These are phyloP conservation scores for Alternaria sp. DNA, from an alignment of 2,329 filamentous ascomycete genomes.

Conservation along the genomic window DNA sequence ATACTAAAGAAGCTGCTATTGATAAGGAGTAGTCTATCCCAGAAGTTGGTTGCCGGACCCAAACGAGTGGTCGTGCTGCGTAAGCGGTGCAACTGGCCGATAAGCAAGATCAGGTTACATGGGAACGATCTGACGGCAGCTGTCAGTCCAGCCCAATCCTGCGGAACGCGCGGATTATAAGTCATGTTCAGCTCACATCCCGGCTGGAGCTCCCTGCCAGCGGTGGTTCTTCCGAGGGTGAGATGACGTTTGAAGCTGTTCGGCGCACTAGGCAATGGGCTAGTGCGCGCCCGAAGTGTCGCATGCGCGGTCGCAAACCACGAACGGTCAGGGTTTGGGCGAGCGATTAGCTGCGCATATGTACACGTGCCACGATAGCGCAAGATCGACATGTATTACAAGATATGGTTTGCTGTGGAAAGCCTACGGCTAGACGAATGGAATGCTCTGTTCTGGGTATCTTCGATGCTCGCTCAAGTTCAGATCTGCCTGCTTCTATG, in stretches of 20 bases:
- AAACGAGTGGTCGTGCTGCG: neutral
- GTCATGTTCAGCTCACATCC: neutral
- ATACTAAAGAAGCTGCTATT: neutral
- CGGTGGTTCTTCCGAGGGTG: conserved; percentile 1
- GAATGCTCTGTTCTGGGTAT: conserved; percentile 32
- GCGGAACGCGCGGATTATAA: conserved; percentile 12
- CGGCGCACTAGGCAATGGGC: neutral
- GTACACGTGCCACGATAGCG: conserved; percentile 12
- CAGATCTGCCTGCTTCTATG: conserved; percentile 9
- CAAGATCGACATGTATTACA: conserved; percentile 14
- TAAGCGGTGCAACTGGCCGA: neutral
- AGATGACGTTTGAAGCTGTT: conserved; percentile 11
- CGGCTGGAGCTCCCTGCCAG: neutral
- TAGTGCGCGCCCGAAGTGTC: conserved; percentile 1
- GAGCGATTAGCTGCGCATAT: conserved; percentile 17
- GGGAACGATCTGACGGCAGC: conserved; percentile 5
- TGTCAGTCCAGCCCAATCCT: neutral
- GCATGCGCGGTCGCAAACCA: neutral
- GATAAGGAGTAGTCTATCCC: conserved; percentile 5
- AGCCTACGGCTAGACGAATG: conserved; percentile 24
- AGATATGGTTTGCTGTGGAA: conserved; percentile 17
- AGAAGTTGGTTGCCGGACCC: neutral
- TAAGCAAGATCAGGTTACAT: conserved; percentile 2
- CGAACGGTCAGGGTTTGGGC: neutral
- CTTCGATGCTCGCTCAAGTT: conserved; percentile 25